Conservation (phyloP, 2,329 filamentous ascomycete species). For the Aspergillus piperis region DNA sequence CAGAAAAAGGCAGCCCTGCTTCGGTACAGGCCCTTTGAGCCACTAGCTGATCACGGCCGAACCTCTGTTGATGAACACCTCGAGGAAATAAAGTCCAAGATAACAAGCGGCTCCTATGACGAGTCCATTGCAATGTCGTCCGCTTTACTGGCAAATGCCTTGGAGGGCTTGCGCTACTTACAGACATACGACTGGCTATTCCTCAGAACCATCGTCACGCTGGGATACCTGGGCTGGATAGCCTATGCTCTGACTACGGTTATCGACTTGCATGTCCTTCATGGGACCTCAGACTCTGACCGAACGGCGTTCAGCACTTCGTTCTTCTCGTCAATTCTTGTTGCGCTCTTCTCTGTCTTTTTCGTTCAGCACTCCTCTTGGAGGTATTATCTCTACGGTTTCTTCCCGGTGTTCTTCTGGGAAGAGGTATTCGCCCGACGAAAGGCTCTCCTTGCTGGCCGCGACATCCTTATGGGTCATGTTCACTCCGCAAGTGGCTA, state of each 20-base stretch:
- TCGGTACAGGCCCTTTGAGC: conserved; percentile 73
- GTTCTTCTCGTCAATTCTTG: conserved; percentile 74
- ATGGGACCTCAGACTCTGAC: conserved; percentile 65
- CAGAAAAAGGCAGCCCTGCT: conserved; percentile 75
- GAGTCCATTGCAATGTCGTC: conserved; percentile 78
- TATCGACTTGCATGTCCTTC: conserved; percentile 81
- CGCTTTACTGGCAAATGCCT: conserved; percentile 71
- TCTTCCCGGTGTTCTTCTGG: conserved; percentile 96
- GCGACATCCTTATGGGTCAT: conserved; percentile 68
- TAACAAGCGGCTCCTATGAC: conserved; percentile 66
- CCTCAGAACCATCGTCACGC: conserved; percentile 80
- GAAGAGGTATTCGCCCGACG: conserved; percentile 86
- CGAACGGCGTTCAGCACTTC: conserved; percentile 62
- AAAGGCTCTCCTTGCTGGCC: conserved; percentile 67
- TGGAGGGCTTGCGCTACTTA: conserved; percentile 85
- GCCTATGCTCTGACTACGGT: conserved; percentile 87
- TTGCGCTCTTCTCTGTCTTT: conserved; percentile 75
- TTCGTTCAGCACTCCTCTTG: conserved; percentile 74
- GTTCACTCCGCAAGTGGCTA: conserved; percentile 62
- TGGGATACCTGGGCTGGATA: conserved; percentile 95
- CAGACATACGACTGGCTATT: conserved; percentile 99
- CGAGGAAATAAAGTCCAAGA: conserved; percentile 66
- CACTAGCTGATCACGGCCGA: conserved; percentile 64
- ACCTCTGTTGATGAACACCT: conserved; percentile 66
- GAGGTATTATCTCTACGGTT: conserved; percentile 86